Base-by-base conservation (phyloP, 164 flowering plant genomes). In the Santalum album region DNA sequence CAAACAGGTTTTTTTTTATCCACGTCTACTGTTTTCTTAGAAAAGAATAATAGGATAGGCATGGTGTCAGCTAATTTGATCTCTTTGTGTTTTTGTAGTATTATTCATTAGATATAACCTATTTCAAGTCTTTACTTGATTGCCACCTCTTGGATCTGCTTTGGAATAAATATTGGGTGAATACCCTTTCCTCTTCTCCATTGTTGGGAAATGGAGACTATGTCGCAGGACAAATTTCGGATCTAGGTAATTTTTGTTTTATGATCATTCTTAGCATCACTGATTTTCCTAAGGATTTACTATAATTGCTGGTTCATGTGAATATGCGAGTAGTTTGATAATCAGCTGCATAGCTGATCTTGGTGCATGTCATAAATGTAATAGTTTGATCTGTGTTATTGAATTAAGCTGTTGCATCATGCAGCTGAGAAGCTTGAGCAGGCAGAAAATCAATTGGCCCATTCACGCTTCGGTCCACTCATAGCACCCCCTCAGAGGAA, bases 121-220 rank as follows among this genome's bases (percentile, higher is more conserved):
- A 94, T 66, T 94, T 94, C 69, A 94, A 94, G 75, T 90, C 97
- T 24, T 77, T 92, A 42, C 95, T 94, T 51, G 99, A 94, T 74
- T 68, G 66, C 61, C 95, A 87, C 65, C 84, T 94, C 22, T 72
- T 94, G 87, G 97, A 90, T 80, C 80, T 94, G 40, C 77, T 90
- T 4, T 94, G 99, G 99, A 90, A 94, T 65, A 94, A 87, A 69
- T 91, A 91, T 63, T 89, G 98, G 98, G 98, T 89, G 58, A 89
- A 92, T 53, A 90, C 96, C 2, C 92, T 92, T 58, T 92, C 97
- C 36, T 92, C 99, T 55, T 89, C 96, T 18, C 97, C 99, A 22
- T 67, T 92, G 55, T 68, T 92, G 73, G 96, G 91, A 7, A 89
- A 85, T 70, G 91, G 92, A 63, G 99, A 89, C 66, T 92, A 87